Percentiles rank a stretch among this genome's conserved stretches.
Evolutionary conservation across 148 eudicot species (phyloP).

Genomic region (Vaccinium myrtillus): DNA sequence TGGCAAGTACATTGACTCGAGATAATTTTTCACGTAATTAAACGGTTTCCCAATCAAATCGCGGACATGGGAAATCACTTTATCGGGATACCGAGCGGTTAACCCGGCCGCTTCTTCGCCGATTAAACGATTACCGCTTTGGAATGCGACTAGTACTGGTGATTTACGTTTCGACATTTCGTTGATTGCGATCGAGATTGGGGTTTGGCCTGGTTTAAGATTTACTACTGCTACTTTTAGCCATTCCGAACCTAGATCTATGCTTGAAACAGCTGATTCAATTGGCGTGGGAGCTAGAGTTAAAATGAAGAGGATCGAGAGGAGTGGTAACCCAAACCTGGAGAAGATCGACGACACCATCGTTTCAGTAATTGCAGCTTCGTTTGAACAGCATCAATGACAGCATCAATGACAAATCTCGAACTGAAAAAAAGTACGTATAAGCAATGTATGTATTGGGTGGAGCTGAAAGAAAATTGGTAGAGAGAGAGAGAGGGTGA

Average conservation of each 20-base stretch:
- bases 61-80: conserved; percentile 74
- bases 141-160: conserved; percentile 70
- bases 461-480: neutral
- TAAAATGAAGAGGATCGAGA: conserved; percentile 35
- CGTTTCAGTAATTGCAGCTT: neutral
- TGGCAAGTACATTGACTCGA: conserved; percentile 51
- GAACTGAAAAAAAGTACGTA: neutral
- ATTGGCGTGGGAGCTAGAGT: conserved; percentile 29
- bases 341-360: conserved; percentile 26
- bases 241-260: conserved; percentile 98
- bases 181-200: conserved; percentile 89
- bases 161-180: conserved; percentile 97
- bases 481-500: neutral
- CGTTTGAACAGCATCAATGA: neutral
- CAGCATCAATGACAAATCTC: neutral
- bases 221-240: conserved; percentile 89
- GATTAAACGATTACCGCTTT: conserved; percentile 57
- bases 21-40: conserved; percentile 22
- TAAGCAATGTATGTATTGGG: neutral
- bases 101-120: conserved; percentile 86
- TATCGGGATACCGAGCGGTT: conserved; percentile 74
- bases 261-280: conserved; percentile 69
- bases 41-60: conserved; percentile 66
- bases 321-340: conserved; percentile 29
- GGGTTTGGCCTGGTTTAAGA: conserved; percentile 78